These are phyloP conservation scores for Sisymbrium altissimum DNA, from an alignment of 345 rosid species.

Conservation along the genomic window DNA sequence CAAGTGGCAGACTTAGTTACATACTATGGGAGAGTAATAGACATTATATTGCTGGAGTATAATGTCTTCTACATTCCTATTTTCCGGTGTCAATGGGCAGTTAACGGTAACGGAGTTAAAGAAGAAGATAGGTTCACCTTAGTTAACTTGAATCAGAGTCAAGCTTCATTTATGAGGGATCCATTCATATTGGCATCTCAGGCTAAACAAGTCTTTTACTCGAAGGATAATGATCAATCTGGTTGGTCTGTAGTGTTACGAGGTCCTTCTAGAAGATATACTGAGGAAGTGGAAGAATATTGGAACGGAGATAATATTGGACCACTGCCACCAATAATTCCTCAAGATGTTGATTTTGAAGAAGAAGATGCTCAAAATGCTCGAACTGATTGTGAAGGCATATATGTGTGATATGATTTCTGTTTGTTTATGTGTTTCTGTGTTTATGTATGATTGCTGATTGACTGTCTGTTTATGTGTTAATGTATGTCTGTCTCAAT, in stretches of 20 bases:
- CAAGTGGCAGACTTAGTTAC: not conserved
- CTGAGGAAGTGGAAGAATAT: not conserved
- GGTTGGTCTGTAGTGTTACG: not conserved
- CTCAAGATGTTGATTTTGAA: too few species aligned
- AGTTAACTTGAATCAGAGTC: not conserved
- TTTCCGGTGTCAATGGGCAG: not conserved
- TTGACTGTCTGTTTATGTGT: not conserved
- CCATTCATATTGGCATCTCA: not conserved
- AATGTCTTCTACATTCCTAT: not conserved
- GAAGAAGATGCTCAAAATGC: not conserved
- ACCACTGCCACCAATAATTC: too few species aligned
- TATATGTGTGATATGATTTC: not conserved
- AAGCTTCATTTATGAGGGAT: not conserved
- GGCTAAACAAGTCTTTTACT: not conserved
- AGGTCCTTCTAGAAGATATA: not conserved
- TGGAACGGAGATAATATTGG: not conserved
- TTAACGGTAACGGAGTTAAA: not conserved
- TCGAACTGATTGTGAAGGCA: not conserved
- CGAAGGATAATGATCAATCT: not conserved
- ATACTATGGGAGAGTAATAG: not conserved
- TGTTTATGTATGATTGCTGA: not conserved
- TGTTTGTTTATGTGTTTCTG: not conserved
- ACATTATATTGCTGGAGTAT: not conserved
- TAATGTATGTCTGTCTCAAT: too few species aligned
- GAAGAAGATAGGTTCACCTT: not conserved